Conservation (phyloP, 495 filamentous ascomycete genomes). For the Neurospora terricola region DNA sequence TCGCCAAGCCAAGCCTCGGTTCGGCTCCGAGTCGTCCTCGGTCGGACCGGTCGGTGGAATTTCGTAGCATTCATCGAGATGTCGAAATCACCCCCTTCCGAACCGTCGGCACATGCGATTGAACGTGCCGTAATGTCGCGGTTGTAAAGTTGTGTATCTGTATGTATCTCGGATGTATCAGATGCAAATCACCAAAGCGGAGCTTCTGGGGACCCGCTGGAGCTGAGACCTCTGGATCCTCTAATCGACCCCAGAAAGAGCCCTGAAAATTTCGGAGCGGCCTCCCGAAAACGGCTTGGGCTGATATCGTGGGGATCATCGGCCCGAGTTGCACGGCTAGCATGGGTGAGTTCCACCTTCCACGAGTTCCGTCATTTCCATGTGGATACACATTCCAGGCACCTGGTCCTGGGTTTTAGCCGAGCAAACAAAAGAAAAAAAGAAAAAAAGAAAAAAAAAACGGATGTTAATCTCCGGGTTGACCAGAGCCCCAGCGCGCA, state of each 20-base stretch:
- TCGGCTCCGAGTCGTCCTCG: background rate
- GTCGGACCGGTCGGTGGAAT: background rate
- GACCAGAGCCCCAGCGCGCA: background rate
- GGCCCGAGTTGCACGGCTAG: background rate
- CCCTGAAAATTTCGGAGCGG: background rate
- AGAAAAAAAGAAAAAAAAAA: background rate
- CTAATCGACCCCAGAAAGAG: background rate
- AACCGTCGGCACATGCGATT: background rate
- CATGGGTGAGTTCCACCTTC: background rate
- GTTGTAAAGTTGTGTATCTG: background rate
- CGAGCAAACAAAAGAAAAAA: background rate
- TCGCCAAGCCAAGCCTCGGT: background rate
- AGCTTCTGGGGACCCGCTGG: background rate
- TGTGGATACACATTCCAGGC: background rate
- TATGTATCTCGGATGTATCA: background rate
- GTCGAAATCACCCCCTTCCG: background rate
- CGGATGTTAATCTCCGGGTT: background rate
- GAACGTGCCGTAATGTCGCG: background rate
- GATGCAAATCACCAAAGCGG: background rate
- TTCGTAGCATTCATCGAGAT: background rate
- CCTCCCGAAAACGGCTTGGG: background rate
- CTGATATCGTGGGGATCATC: background rate
- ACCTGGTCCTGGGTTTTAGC: background rate
- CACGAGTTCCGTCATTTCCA: background rate
- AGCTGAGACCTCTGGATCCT: background rate